phyloP scores from a whole-genome alignment of 2,329 filamentous ascomycete species.

The Pseudogymnoascus sp. region DNA sequence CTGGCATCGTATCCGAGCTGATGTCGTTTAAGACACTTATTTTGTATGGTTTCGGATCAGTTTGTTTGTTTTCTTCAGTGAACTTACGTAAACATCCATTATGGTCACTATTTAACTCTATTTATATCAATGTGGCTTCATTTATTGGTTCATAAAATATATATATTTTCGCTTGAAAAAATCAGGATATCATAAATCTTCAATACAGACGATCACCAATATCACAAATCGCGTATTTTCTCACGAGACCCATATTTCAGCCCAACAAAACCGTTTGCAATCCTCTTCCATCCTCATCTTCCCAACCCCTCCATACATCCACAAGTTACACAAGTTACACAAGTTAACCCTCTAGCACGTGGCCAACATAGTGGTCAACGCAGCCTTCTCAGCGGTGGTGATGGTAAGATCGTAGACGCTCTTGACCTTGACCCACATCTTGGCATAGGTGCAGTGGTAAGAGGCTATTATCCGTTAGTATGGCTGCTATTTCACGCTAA shows the following conservation, averaged over 20 bases:
- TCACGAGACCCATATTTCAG: neutral
- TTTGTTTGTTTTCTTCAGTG: neutral
- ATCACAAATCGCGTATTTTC: neutral
- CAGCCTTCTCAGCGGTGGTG: conserved; percentile 65
- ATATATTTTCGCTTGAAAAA: neutral
- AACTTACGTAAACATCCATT: neutral
- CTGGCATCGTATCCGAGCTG: neutral
- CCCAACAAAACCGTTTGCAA: neutral
- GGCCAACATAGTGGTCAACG: conserved; percentile 57
- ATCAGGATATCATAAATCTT: conserved; percentile 7
- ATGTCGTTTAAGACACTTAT: neutral
- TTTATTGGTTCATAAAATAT: neutral
- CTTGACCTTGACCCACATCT: conserved; percentile 72
- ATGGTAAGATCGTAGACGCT: conserved; percentile 61
- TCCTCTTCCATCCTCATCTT: neutral
- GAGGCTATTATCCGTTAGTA: conserved; percentile 32
- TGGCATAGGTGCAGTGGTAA: conserved; percentile 74
- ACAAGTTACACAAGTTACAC: neutral
- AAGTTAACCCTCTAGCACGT: conserved; percentile 45
- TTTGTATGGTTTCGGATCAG: no score
- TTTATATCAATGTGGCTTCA: no score
- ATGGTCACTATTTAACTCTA: neutral
- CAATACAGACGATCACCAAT: neutral
- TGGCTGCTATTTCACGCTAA: neutral
- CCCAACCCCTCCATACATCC: neutral